Conservation (phyloP, 768 basidiomycete genomes). For the Zangia roseola region DNA sequence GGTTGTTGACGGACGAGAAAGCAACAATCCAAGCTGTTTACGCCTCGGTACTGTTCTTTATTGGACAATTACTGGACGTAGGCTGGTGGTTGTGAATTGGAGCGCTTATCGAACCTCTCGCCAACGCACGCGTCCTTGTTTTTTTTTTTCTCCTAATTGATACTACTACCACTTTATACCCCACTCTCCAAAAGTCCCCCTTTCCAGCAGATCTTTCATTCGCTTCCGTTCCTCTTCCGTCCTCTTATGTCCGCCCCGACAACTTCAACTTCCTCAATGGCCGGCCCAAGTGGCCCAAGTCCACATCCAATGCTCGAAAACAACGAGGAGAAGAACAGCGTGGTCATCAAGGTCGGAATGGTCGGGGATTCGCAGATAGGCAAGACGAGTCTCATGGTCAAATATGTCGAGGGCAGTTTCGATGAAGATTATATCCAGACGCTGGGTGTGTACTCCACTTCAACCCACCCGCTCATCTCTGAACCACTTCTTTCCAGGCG, state of each 20-base stretch:
- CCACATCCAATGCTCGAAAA: conserved; percentile 51
- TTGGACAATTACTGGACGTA: conserved; percentile 32
- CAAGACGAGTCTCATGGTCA: conserved; percentile 99
- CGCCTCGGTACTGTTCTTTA: conserved; percentile 24
- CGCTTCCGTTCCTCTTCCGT: conserved; percentile 17
- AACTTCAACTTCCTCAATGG: conserved; percentile 44
- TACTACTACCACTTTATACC: conserved; percentile 29
- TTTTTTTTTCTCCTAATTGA: too few species aligned
- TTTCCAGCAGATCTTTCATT: conserved; percentile 18
- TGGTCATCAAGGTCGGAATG: conserved; percentile 99
- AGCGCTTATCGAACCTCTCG: conserved; percentile 34
- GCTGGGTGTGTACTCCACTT: conserved; percentile 61
- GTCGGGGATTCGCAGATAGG: conserved; percentile 99
- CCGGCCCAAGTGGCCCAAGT: conserved; percentile 54
- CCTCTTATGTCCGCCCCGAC: conserved; percentile 49
- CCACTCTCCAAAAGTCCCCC: conserved; percentile 19
- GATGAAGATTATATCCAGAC: conserved; percentile 99
- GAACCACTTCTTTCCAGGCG: conserved; percentile 48
- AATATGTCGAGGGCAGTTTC: conserved; percentile 98
- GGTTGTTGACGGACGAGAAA: conserved; percentile 35
- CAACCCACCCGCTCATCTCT: background rate
- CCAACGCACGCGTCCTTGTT: conserved; percentile 40
- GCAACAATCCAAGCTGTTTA: conserved; percentile 27
- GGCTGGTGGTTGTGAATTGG: conserved; percentile 31
- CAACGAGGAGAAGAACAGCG: conserved; percentile 80